These are phyloP conservation scores for Flaveria brownii DNA, from an alignment of 129 eudicot species.

Conservation along the genomic window DNA sequence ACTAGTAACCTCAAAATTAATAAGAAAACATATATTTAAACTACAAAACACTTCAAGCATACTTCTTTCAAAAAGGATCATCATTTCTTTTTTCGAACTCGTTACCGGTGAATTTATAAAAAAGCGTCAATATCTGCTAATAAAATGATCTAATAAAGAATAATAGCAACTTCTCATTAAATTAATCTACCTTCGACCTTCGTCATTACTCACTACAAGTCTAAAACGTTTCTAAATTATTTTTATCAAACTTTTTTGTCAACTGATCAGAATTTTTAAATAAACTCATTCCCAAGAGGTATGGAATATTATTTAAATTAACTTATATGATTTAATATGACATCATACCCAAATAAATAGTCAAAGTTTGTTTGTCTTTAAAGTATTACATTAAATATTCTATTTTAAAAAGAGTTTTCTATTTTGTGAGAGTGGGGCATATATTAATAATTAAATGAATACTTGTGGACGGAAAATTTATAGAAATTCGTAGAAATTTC, in stretches of 20 bases:
- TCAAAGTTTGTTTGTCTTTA: neutral
- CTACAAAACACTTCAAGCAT: too few relatives aligned
- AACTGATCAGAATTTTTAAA: neutral
- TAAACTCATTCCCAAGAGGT: conserved; percentile 10
- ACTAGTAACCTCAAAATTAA: too few relatives aligned
- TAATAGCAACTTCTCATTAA: too few relatives aligned
- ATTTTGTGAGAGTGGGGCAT: neutral
- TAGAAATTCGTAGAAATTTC: neutral
- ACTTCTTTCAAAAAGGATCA: too few relatives aligned
- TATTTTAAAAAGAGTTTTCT: neutral
- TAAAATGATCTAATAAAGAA: too few relatives aligned
- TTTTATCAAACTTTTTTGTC: neutral
- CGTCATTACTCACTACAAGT: neutral
- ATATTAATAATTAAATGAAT: neutral
- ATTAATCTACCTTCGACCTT: neutral
- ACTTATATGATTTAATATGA: neutral
- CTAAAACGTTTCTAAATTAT: neutral
- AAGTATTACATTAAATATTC: neutral
- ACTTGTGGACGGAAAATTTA: neutral
- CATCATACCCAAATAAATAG: neutral
- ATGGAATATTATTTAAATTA: conserved; percentile 4
- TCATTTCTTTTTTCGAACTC: too few relatives aligned
- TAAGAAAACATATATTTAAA: too few relatives aligned
- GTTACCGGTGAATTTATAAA: too few relatives aligned
- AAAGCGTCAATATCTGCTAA: neutral